Evolutionary conservation across 495 filamentous ascomycete genomes (phyloP).

Genomic region (Astrocystis sublimbata): DNA sequence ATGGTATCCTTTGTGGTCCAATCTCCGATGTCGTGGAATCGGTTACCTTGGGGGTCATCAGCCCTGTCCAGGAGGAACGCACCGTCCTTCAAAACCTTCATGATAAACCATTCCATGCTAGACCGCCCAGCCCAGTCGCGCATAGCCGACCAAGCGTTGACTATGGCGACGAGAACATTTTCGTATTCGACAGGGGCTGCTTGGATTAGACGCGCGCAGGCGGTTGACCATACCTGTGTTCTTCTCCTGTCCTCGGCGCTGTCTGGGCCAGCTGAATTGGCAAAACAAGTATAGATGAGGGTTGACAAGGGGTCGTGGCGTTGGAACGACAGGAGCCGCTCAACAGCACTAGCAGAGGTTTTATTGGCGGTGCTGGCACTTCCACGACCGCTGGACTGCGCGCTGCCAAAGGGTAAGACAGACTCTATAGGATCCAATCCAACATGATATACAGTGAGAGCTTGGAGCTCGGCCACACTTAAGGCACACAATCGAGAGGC

Average conservation of each 20-base stretch:
- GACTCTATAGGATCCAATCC: conserved; percentile 77
- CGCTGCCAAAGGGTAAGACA: conserved; percentile 68
- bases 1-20: conserved; percentile 69
- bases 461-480: conserved; percentile 69
- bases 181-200: conserved; percentile 51
- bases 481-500: conserved; percentile 75
- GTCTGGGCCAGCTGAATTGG: conserved; percentile 78
- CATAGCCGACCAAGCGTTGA: conserved; percentile 84
- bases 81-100: conserved; percentile 89
- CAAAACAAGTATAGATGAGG: conserved; percentile 85
- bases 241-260: conserved; percentile 71
- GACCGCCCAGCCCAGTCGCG: conserved; percentile 85
- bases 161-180: conserved; percentile 65
- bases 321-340: conserved; percentile 77
- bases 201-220: conserved; percentile 77
- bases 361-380: conserved; percentile 42
- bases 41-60: conserved; percentile 65
- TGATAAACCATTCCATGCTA: conserved; percentile 89
- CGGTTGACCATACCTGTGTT: conserved; percentile 82
- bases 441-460: conserved; percentile 72
- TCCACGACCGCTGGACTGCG: conserved; percentile 57
- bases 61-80: conserved; percentile 82
- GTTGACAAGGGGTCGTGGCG: conserved; percentile 83
- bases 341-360: conserved; percentile 60
- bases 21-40: conserved; percentile 62